phyloP scores from a whole-genome alignment of 2,329 filamentous ascomycete genomes.

The Exophiala oligosperma region DNA sequence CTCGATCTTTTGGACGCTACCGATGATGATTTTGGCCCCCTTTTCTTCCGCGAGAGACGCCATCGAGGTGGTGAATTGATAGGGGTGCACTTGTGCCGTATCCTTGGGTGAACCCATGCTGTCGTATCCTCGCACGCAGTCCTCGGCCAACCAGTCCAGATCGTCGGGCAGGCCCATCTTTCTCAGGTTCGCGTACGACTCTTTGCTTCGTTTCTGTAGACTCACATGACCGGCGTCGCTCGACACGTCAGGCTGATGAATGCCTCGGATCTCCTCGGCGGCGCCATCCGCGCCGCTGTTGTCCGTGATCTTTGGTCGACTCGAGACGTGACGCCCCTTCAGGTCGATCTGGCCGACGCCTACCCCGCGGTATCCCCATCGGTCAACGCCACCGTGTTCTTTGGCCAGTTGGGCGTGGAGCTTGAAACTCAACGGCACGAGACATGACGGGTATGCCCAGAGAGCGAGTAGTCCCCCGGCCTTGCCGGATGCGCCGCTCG shows the following conservation, averaged over 20 bases:
- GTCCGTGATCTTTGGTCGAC: constrained; percentile 28
- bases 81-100: constrained; percentile 92
- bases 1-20: constrained; percentile 66
- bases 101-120: constrained; percentile 79
- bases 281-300: constrained; percentile 25
- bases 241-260: constrained; percentile 16
- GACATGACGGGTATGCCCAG: constrained; percentile 84
- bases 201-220: constrained; percentile 56
- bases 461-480: constrained; percentile 85
- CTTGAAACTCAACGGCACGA: constrained; percentile 82
- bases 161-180: constrained; percentile 69
- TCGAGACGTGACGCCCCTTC: constrained; percentile 38
- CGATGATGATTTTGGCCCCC: constrained; percentile 67
- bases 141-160: constrained; percentile 78
- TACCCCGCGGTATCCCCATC: constrained; percentile 84
- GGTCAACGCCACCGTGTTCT: constrained; percentile 72
- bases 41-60: constrained; percentile 70
- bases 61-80: constrained; percentile 84
- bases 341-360: constrained; percentile 69
- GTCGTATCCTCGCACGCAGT: constrained; percentile 68
- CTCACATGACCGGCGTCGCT: constrained; percentile 41
- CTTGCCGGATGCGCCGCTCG: constrained; percentile 91
- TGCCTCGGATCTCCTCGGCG: constrained; percentile 31
- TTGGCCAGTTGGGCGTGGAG: constrained; percentile 82
- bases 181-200: constrained; percentile 52